Evolutionary conservation across 1,284 basidiomycete genomes (phyloP), one percentile per base, ranked within the genome.

Genomic region (Polyporus tsugae): DNA sequence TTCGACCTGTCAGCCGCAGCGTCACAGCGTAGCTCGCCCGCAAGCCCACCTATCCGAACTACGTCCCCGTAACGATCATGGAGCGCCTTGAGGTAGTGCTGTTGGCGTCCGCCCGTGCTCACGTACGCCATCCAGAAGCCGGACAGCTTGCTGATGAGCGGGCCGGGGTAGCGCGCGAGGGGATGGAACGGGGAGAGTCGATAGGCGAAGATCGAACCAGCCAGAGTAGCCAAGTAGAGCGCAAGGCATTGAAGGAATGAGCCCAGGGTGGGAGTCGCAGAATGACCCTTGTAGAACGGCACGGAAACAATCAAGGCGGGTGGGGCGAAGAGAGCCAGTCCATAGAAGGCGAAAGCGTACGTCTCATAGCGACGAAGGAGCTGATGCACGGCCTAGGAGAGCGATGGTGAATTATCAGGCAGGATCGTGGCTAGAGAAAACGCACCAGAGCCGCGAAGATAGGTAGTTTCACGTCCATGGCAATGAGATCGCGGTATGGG

Each of bases 181-280:
- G 62, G 49, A n/a, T 63, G 78, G 62, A 78, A 65, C 3, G 78
- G 78, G 0, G 78, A 78, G 35, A 78, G 33, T 10, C 78, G 75
- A 60, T 79, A 79, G 2, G 72, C 11, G 6, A 67, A 17, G 42
- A 76, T 75, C 6, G 73, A 78, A 4, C 57, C 13, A 0, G 71
- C 29, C 38, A 76, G 71, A 0, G 67, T 64, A 6, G 64, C 15
- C 7, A 64, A 13, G 53, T 58, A 61, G 22, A 49, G 46, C 22
- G 46, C 46, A 22, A 49, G 46, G 10, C 22, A 49, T 13, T 49
- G 46, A 10, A 49, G 22, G 46, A 25, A 49, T 10, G 46, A 1
- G 10, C 46, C 46, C 3, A 25, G 46, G 9, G 46, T 49, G 46
- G 22, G 46, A 22, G 46, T 22, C 0, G 46, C 2, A 10, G 22